Conservation (phyloP, 345 rosid genomes). For the Salix dunnii region DNA sequence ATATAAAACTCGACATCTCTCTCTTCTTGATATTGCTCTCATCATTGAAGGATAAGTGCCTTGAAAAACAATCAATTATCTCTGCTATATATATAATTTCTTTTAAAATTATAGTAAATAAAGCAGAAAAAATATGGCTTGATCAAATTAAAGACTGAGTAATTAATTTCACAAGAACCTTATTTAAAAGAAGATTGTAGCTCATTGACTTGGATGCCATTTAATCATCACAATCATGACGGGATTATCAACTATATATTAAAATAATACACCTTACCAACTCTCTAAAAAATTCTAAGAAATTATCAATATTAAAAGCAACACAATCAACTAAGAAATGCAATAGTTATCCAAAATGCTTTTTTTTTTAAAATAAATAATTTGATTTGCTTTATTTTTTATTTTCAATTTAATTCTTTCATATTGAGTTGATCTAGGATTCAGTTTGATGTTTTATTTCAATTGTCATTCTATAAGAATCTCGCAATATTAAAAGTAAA, state of each 20-base stretch:
- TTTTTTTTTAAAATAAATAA: too few relatives aligned
- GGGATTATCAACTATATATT: neutral
- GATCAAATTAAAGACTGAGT: neutral
- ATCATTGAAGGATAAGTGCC: neutral
- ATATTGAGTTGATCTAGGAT: rapidly evolving
- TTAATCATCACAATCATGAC: neutral
- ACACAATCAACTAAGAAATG: too few relatives aligned
- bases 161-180: neutral
- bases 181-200: neutral
- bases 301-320: too few relatives aligned
- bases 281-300: neutral
- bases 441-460: too few relatives aligned
- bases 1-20: neutral
- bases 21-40: neutral
- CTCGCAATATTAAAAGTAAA: too few relatives aligned
- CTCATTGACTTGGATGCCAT: neutral
- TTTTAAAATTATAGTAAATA: neutral
- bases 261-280: neutral
- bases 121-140: too few relatives aligned
- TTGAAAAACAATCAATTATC: neutral
- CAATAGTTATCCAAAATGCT: too few relatives aligned
- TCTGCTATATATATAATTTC: neutral
- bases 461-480: too few relatives aligned
- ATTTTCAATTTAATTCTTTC: too few relatives aligned
- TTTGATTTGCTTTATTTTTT: too few relatives aligned